phyloP scores from a whole-genome alignment of 305 asterid species.

The Rubia peregrina region DNA sequence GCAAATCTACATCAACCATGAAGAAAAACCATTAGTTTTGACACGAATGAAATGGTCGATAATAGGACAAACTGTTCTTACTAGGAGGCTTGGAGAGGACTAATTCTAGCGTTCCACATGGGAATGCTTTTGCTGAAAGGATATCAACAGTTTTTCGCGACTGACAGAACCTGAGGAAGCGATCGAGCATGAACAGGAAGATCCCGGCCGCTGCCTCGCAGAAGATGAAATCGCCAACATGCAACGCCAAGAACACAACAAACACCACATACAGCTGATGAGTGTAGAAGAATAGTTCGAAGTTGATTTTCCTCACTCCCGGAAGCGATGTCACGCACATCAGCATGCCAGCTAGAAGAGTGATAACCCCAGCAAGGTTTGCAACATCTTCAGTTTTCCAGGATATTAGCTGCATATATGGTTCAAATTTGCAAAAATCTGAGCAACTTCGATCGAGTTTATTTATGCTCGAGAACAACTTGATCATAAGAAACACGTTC shows the following conservation, averaged over 20 bases:
- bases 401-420: slow-evolving; percentile 35
- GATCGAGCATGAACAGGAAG: slow-evolving; percentile 83
- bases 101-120: slow-evolving; percentile 76
- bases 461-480: neutral
- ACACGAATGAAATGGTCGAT: neutral
- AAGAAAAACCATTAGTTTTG: slow-evolving; percentile 9
- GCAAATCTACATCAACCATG: slow-evolving; percentile 44
- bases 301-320: slow-evolving; percentile 55
- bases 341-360: slow-evolving; percentile 61
- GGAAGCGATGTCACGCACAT: slow-evolving; percentile 95
- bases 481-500: too few relatives aligned
- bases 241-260: slow-evolving; percentile 63
- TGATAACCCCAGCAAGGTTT: slow-evolving; percentile 68
- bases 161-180: slow-evolving; percentile 85
- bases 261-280: slow-evolving; percentile 76
- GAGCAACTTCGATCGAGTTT: neutral
- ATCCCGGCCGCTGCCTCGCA: slow-evolving; percentile 58
- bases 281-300: slow-evolving; percentile 80
- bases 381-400: slow-evolving; percentile 55
- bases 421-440: neutral
- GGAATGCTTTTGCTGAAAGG: slow-evolving; percentile 58
- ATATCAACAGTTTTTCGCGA: slow-evolving; percentile 56
- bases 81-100: slow-evolving; percentile 74
- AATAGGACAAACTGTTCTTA: slow-evolving; percentile 15
- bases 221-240: slow-evolving; percentile 70